Evolutionary conservation across 169 alveolate species (phyloP).

Genomic region (Plasmodium ovale): DNA sequence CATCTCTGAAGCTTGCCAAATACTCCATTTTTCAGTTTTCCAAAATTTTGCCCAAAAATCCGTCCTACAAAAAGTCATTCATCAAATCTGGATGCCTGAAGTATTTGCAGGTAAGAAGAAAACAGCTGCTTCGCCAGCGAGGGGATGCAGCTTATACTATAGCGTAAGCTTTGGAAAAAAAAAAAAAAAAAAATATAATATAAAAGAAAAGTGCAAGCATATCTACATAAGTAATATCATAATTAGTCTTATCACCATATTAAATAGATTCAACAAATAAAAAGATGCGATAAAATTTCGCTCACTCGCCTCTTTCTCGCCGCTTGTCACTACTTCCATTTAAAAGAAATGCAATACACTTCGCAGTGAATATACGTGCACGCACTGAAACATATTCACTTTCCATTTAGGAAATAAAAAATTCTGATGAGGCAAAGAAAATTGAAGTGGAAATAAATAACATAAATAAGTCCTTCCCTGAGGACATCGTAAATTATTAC

Average conservation of each 20-base stretch:
- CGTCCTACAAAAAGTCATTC: conserved; percentile 46
- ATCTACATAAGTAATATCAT: too few species aligned
- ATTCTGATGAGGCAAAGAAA: conserved; percentile 51
- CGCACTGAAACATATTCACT: too few species aligned
- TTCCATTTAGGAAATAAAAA: conserved; percentile 45
- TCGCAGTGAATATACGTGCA: too few species aligned
- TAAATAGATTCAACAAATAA: too few species aligned
- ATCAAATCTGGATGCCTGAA: conserved; percentile 68
- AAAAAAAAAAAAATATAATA: not conserved
- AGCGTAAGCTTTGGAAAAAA: too few species aligned
- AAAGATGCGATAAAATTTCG: too few species aligned
- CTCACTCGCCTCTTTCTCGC: too few species aligned
- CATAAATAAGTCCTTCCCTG: conserved; percentile 58
- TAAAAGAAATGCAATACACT: too few species aligned
- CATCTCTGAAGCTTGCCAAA: conserved; percentile 35
- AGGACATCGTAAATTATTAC: conserved; percentile 59
- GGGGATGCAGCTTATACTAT: too few species aligned
- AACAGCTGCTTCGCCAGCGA: not conserved
- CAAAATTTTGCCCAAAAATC: conserved; percentile 44
- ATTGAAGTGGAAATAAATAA: conserved; percentile 49
- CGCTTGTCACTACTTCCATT: too few species aligned
- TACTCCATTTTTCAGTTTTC: conserved; percentile 66
- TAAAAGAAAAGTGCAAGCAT: too few species aligned
- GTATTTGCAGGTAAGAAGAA: conserved; percentile 39
- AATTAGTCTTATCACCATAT: too few species aligned